phyloP scores from a whole-genome alignment of 2,329 filamentous ascomycete species.

The Fusarium mangiferae region DNA sequence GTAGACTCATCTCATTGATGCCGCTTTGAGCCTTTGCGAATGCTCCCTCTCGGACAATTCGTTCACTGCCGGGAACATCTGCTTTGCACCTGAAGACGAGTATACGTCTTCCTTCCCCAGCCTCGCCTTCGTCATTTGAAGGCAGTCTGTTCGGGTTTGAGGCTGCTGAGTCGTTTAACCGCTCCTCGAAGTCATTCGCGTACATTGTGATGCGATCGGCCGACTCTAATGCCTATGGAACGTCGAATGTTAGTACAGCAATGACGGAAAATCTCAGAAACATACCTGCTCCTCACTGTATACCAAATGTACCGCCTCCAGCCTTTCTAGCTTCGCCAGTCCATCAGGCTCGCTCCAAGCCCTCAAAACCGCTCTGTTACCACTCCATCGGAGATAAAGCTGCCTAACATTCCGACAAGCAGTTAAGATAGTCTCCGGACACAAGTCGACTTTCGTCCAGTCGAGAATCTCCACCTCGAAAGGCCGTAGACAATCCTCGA shows the following conservation, averaged over 20 bases:
- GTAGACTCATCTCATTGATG: not conserved
- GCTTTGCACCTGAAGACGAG: not conserved
- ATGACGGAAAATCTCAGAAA: not conserved
- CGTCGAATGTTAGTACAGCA: not conserved
- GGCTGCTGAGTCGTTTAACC: not conserved
- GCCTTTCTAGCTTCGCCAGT: not conserved
- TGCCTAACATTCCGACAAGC: not conserved
- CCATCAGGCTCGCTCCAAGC: conserved; percentile 22
- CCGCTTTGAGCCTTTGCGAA: not conserved
- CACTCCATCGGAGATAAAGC: not conserved
- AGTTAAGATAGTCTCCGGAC: not conserved
- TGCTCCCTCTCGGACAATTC: not conserved
- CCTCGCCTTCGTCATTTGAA: not conserved
- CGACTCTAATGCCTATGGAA: not conserved
- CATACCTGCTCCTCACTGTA: not conserved
- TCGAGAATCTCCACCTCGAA: conserved; percentile 15
- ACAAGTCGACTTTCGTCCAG: conserved; percentile 7
- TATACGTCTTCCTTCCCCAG: not conserved
- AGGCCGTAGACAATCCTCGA: not conserved
- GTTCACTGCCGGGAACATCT: not conserved
- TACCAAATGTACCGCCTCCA: not conserved
- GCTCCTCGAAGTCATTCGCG: not conserved
- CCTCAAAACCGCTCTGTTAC: conserved; percentile 11
- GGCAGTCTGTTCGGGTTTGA: not conserved
- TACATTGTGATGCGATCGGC: not conserved